Conservation (phyloP, 176 grass and related monocot genomes). For the Cenchrus americanus region DNA sequence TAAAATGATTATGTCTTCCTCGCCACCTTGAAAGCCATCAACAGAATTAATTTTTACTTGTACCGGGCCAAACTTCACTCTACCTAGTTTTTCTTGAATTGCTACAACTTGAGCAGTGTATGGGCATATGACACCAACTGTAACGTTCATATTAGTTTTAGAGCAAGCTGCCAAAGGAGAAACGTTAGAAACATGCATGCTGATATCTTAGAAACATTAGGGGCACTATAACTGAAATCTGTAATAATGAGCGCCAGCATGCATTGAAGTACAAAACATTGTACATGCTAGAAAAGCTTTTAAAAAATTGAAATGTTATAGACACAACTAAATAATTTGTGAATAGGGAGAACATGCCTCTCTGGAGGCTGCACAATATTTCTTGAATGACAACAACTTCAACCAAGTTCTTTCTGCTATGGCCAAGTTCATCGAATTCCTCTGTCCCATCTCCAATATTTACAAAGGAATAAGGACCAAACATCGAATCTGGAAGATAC, state of each 20-base stretch:
- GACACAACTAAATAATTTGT: neutral
- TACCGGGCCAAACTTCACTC: constrained; percentile 33
- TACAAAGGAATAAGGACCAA: constrained; percentile 75
- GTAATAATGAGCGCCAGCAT: too few relatives aligned
- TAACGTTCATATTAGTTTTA: constrained; percentile 47
- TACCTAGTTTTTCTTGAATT: constrained; percentile 54
- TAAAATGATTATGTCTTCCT: constrained; percentile 81
- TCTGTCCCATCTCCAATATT: constrained; percentile 66
- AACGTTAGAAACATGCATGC: constrained; percentile 12
- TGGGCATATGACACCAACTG: constrained; percentile 81
- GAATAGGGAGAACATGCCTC: constrained; percentile 39
- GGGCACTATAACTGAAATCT: too few relatives aligned
- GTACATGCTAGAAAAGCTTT: too few relatives aligned
- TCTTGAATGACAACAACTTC: constrained; percentile 59
- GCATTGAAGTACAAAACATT: neutral
- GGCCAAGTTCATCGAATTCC: constrained; percentile 45
- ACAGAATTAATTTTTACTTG: constrained; percentile 61
- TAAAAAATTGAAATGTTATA: neutral
- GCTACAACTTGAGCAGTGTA: constrained; percentile 70
- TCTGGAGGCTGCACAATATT: constrained; percentile 55
- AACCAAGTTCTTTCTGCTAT: constrained; percentile 65
- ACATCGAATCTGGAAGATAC: constrained; percentile 65
- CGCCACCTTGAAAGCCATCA: constrained; percentile 81
- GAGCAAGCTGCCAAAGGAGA: constrained; percentile 43
- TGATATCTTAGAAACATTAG: constrained; percentile 7